These are phyloP conservation scores for Leishmania lainsoni DNA, from an alignment of 208 protist species.

Conservation along the genomic window DNA sequence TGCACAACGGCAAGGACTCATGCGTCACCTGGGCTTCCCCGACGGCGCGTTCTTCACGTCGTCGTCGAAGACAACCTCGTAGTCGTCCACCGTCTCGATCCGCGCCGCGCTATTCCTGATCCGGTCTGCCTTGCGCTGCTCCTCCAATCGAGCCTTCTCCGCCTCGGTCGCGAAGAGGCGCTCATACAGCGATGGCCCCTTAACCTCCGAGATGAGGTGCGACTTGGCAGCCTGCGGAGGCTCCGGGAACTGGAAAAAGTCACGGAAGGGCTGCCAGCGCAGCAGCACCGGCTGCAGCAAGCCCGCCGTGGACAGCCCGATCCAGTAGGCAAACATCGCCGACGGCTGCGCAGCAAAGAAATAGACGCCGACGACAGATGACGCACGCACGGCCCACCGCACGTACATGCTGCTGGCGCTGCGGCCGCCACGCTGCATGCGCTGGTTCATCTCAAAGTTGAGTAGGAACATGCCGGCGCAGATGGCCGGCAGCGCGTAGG, in stretches of 20 bases:
- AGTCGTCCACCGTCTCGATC: constrained; percentile 77
- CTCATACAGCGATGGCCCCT: constrained; percentile 74
- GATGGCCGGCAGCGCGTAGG: constrained; percentile 73
- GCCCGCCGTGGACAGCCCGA: constrained; percentile 80
- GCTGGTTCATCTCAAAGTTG: constrained; percentile 91
- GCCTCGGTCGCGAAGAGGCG: constrained; percentile 71
- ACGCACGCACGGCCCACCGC: constrained; percentile 71
- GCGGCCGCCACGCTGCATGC: constrained; percentile 81
- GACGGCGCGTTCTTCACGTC: constrained; percentile 6
- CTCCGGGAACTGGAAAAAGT: constrained; percentile 84
- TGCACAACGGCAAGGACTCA: background rate
- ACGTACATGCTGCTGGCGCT: constrained; percentile 80
- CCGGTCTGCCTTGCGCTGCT: constrained; percentile 44
- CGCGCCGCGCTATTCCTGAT: constrained; percentile 41
- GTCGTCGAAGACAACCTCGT: constrained; percentile 75
- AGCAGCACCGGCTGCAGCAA: constrained; percentile 85
- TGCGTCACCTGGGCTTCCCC: background rate
- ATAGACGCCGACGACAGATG: constrained; percentile 74
- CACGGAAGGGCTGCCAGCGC: constrained; percentile 85
- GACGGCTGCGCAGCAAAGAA: constrained; percentile 79
- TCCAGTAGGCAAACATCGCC: constrained; percentile 91
- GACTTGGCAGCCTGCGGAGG: constrained; percentile 72
- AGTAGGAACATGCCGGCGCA: constrained; percentile 85
- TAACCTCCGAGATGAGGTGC: constrained; percentile 63
- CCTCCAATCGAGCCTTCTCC: constrained; percentile 52